Percentiles rank a stretch among this genome's conserved stretches.
Conservation (phyloP, 768 basidiomycete genomes). For the Boletus sp. region DNA sequence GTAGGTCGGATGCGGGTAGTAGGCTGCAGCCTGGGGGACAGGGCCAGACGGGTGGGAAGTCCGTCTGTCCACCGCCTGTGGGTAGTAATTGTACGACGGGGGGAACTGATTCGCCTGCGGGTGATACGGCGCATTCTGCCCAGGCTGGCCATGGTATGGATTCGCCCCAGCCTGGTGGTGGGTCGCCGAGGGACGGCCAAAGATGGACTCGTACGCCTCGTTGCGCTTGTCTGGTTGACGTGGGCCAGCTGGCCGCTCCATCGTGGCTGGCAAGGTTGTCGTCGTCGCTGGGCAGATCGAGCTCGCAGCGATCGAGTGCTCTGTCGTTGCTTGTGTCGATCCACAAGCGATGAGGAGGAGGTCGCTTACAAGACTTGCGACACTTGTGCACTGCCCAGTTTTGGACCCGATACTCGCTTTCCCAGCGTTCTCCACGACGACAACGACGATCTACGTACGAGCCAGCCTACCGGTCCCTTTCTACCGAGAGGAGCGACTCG, state of each 20-base stretch:
- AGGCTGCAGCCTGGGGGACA: constrained; percentile 27
- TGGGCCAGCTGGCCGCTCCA: constrained; percentile 62
- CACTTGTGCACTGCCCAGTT: constrained; percentile 21
- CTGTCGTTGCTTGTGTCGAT: constrained; percentile 3
- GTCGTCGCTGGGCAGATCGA: constrained; percentile 3
- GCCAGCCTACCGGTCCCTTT: too few species aligned
- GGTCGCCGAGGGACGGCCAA: constrained; percentile 66
- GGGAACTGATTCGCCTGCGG: constrained; percentile 30
- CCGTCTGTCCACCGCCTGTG: constrained; percentile 44
- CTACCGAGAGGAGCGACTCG: too few species aligned
- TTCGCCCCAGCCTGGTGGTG: constrained; percentile 42
- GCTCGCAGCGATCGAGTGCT: constrained; percentile 5
- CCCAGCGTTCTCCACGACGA: constrained; percentile 5
- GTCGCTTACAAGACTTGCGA: constrained; percentile 11
- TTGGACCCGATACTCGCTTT: constrained; percentile 19
- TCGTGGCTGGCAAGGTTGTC: constrained; percentile 19
- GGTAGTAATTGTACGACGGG: constrained; percentile 41
- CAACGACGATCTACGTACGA: not conserved
- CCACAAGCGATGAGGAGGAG: not conserved
- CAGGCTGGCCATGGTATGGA: constrained; percentile 19
- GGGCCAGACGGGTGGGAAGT: constrained; percentile 45
- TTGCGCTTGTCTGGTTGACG: constrained; percentile 66
- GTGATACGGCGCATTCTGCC: constrained; percentile 18
- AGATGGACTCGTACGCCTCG: constrained; percentile 85
- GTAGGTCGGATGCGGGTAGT: constrained; percentile 28